Evolutionary conservation across 2,329 filamentous ascomycete genomes (phyloP), one percentile per base, ranked within the genome.

Genomic region (Pseudocercospora musae): DNA sequence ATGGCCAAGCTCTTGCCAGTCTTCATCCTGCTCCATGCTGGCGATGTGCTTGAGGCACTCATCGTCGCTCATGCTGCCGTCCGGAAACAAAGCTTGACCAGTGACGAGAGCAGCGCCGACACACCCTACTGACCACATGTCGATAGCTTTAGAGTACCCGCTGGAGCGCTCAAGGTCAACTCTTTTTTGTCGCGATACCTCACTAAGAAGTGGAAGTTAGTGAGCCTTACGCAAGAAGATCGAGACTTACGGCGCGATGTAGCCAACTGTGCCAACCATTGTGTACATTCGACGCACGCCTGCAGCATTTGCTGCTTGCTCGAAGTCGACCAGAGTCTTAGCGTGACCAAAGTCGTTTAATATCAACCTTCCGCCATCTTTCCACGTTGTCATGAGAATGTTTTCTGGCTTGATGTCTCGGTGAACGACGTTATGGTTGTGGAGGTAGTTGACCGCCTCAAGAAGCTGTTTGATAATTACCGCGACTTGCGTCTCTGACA

Each of bases 321-420:
- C 73, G 60, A 58, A 25, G 11, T 66, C 59, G 1, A 71, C 73
- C 9, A 80, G 60, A n/a, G 70, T 74, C 42, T 80, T 79, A 1
- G 85, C 81, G 66, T 82, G 81, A 8, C 85, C 85, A 69, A 88
- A 88, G 70, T 88, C 86, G 0, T 84, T 85, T 46, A 88, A 76
- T 1, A 88, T 78, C 7, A 87, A 76, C 21, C 86, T 79, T 21
- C 79, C 78, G 2, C 81, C 80, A 48, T 76, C 74, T 13, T 77
- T 75, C 57, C 82, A 77, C 1, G 82, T 84, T 0, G 82, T 83
- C 78, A 88, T 80, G 29, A 88, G 77, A 8, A 88, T 81, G 66
- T 88, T 88, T 57, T 88, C 85, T 0, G 85, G 85, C 68, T 88
- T 88, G 54, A 88, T 77, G 68, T 88, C 86, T 31, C 86, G 78